Evolutionary conservation across 176 grass and related monocot species (phyloP), one percentile per base, ranked within the genome.

Genomic region (Aegilops tauschii): DNA sequence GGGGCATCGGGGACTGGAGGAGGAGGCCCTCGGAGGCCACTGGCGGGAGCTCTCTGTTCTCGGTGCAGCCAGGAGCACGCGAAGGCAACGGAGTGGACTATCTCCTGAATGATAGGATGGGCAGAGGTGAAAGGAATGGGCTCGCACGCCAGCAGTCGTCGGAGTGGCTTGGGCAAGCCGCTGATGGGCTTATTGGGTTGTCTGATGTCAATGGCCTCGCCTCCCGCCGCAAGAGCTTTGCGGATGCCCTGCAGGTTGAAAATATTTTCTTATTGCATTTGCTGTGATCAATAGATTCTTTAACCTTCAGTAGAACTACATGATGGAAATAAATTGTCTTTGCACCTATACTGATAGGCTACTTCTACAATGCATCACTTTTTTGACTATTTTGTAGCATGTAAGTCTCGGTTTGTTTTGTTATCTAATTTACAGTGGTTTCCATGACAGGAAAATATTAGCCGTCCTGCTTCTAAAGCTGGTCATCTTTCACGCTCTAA

Each of bases 221-320:
- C 2, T 84, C 85, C 9, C 87, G 68, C 23, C 85, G 88, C 72
- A 98, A 96, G 92, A 98, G 88, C 80, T 96, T 96, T 83, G 93
- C 92, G 71, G 97, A 96, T 94, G 97, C 82, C 12, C 78, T 98
- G 70, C 97, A 98, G 97, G 97, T 98, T 65, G 35, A 83, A 17
- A 66, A 49, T 50, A 1, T 86, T 69, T 29, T 25, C 5, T 73
- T 3, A 0, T 35, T 84, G 10, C 0, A 65, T 73, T 90, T 78
- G 61, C 34, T 84, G 45, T n/a, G 20, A 36, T 73, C 35, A 27
- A 32, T 80, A 47, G 54, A 21, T 87, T 52, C 66, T 61, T 59
- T 59, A 12, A 75, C 37, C 49, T 77, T 65, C 13, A 61, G 10
- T 67, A 58, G 6, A 74, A 85, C 35, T 68, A 73, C 5, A 58